Percentiles rank a stretch among this genome's conserved stretches.
Conservation (phyloP, 352 stramenopile genomes). For the Phytophthora idaei region DNA sequence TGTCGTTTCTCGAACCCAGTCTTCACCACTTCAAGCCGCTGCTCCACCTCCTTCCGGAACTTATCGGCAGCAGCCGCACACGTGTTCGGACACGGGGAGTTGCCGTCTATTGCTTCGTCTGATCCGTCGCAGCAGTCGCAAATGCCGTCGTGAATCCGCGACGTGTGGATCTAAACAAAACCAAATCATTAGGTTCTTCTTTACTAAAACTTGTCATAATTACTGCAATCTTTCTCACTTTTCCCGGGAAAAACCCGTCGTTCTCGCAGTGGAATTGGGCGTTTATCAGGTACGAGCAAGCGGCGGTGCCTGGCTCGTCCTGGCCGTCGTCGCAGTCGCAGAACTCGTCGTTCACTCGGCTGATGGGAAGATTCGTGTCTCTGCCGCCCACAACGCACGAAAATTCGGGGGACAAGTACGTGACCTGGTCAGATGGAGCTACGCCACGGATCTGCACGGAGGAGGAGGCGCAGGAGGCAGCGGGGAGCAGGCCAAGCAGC, state of each 20-base stretch:
- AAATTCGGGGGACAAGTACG: slow-evolving; percentile 29
- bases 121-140: slow-evolving; percentile 98
- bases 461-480: neutral
- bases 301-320: slow-evolving; percentile 90
- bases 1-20: slow-evolving; percentile 59
- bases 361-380: slow-evolving; percentile 35
- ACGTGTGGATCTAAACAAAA: slow-evolving; percentile 67
- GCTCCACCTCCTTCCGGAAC: slow-evolving; percentile 43
- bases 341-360: slow-evolving; percentile 92
- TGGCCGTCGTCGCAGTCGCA: slow-evolving; percentile 92
- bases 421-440: slow-evolving; percentile 36
- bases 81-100: slow-evolving; percentile 47
- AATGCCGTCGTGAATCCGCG: slow-evolving; percentile 92
- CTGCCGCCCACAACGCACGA: slow-evolving; percentile 45
- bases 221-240: slow-evolving; percentile 35
- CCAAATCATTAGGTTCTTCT: neutral
- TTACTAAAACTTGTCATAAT: neutral
- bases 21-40: slow-evolving; percentile 45
- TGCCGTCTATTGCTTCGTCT: slow-evolving; percentile 74
- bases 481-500: slow-evolving; percentile 18
- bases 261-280: slow-evolving; percentile 82
- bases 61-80: slow-evolving; percentile 46
- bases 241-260: slow-evolving; percentile 57
- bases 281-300: slow-evolving; percentile 62
- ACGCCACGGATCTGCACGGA: slow-evolving; percentile 47